phyloP scores from a whole-genome alignment of 768 basidiomycete genomes.

The Lyophyllum shimeji region DNA sequence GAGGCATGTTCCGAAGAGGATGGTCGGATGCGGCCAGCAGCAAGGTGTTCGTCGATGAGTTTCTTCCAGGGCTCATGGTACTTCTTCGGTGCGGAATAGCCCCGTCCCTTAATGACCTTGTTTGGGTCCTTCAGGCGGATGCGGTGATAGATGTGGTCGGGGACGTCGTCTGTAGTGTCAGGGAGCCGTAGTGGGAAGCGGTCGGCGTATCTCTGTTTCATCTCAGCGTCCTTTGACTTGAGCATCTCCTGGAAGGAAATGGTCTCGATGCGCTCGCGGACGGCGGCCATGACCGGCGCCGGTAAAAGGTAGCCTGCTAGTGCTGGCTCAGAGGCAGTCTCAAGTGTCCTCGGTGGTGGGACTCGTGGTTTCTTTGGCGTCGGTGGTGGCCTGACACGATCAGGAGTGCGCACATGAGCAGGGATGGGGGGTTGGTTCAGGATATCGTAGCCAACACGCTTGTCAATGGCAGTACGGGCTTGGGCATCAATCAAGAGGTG shows the following conservation, averaged over 20 bases:
- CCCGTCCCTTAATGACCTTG: slow-evolving; percentile 17
- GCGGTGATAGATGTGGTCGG: slow-evolving; percentile 21
- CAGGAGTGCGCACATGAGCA: slow-evolving; percentile 1
- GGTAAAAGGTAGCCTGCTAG: slow-evolving; percentile 8
- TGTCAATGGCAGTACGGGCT: slow-evolving; percentile 15
- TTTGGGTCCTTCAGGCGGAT: slow-evolving; percentile 28
- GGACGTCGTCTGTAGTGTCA: slow-evolving; percentile 15
- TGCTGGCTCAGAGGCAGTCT: slow-evolving; percentile 1
- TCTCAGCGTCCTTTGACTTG: not conserved
- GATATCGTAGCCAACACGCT: slow-evolving; percentile 10
- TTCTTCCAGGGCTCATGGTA: slow-evolving; percentile 29
- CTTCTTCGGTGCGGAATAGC: slow-evolving; percentile 31
- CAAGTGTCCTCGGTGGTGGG: not conserved
- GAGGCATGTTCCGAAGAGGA: slow-evolving; percentile 24
- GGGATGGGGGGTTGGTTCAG: not conserved
- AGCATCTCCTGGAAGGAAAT: slow-evolving; percentile 23
- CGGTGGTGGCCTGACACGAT: not conserved
- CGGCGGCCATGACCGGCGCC: slow-evolving; percentile 11
- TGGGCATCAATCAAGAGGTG: slow-evolving; percentile 19
- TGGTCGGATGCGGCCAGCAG: slow-evolving; percentile 24
- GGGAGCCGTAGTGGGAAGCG: slow-evolving; percentile 20
- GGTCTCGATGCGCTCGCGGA: slow-evolving; percentile 13
- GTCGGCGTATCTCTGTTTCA: slow-evolving; percentile 1
- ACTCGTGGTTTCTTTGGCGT: not conserved
- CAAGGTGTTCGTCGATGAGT: slow-evolving; percentile 31